Base-by-base conservation (phyloP, 2,329 filamentous ascomycete species). In the Thelonectria rubi region DNA sequence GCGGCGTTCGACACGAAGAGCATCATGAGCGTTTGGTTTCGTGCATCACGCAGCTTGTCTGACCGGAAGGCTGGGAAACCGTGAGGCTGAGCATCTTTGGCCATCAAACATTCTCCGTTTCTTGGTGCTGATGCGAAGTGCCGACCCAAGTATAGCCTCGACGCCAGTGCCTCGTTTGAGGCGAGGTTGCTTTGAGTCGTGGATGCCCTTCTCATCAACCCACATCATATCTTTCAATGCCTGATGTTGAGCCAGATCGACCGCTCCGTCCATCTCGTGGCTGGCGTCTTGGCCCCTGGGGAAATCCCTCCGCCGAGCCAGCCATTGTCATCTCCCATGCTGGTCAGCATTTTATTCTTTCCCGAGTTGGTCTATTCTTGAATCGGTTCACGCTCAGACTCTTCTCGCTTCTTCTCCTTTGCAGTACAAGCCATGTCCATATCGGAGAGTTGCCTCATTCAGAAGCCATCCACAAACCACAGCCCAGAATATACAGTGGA, bases 51-150 rank as follows among this genome's bases (percentile, higher is more conserved):
- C 30, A 43, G 26, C 10, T 30, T 50, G 47, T 46, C 24, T 40
- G 43, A 20, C 46, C 54, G 54, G 54, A 45, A 24, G 12, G 11
- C 11, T 11, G 15, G 32, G 17, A 15, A 56, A 37, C 54, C 46
- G 54, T 32, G 54, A 57, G 54, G 54, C 54, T 57, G 46, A 57
- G 54, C 46, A 39, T 37, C 9, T 5, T 30, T 9, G 53, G 11
- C 47, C 30, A 48, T 56, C 45, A 56, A 56, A 56, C 53, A 8
- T 21, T 20, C 9, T 20, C 26, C 42, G 8, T 30, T 18, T 43
- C 53, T 55, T 30, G 5, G 10, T 6, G 26, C 26, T 30, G 7
- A 30, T 30, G 26, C 26, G 5, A 9, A 30, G 5, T 30, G 26
- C 26, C 26, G 26, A 30, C 26, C 26, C 26, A 37, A 37, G 34